These are phyloP conservation scores for Saccharomyces eubayanus DNA, from an alignment of 805 yeast genomes.

Conservation along the genomic window DNA sequence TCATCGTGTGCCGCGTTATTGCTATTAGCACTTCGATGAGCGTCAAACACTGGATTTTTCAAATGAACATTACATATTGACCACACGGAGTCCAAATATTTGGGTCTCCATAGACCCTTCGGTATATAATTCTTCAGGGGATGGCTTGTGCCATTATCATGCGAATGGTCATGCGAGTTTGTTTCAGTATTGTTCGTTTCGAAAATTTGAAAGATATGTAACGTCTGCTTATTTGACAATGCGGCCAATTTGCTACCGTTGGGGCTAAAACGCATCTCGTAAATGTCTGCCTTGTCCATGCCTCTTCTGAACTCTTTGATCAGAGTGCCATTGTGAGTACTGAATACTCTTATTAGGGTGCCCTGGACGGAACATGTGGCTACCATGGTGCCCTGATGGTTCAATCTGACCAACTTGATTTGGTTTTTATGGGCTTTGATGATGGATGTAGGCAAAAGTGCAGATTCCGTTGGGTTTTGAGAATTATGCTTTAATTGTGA, in stretches of 20 bases:
- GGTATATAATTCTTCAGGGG: slow-evolving; percentile 51
- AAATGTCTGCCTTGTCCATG: slow-evolving; percentile 71
- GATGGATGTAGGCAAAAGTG: slow-evolving; percentile 32
- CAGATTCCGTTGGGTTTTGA: slow-evolving; percentile 11
- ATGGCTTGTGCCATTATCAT: slow-evolving; percentile 49
- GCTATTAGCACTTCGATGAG: slow-evolving; percentile 1
- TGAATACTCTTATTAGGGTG: slow-evolving; percentile 77
- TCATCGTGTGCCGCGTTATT: background rate
- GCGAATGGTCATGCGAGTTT: background rate
- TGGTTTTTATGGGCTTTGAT: slow-evolving; percentile 82
- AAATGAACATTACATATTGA: slow-evolving; percentile 68
- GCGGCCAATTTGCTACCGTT: slow-evolving; percentile 72
- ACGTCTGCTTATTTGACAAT: slow-evolving; percentile 78
- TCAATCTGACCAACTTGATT: slow-evolving; percentile 57
- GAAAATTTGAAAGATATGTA: slow-evolving; percentile 63
- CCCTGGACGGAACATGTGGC: slow-evolving; percentile 91
- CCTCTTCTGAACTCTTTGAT: slow-evolving; percentile 88
- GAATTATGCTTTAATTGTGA: slow-evolving; percentile 14
- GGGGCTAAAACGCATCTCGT: slow-evolving; percentile 77
- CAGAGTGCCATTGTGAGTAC: slow-evolving; percentile 50
- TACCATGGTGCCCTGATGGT: slow-evolving; percentile 65
- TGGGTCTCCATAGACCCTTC: slow-evolving; percentile 44
- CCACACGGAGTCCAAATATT: slow-evolving; percentile 80
- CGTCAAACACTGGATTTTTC: slow-evolving; percentile 22
- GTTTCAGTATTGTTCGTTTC: background rate